Conservation (phyloP, 2,329 filamentous ascomycete species). For the Fusarium poae region DNA sequence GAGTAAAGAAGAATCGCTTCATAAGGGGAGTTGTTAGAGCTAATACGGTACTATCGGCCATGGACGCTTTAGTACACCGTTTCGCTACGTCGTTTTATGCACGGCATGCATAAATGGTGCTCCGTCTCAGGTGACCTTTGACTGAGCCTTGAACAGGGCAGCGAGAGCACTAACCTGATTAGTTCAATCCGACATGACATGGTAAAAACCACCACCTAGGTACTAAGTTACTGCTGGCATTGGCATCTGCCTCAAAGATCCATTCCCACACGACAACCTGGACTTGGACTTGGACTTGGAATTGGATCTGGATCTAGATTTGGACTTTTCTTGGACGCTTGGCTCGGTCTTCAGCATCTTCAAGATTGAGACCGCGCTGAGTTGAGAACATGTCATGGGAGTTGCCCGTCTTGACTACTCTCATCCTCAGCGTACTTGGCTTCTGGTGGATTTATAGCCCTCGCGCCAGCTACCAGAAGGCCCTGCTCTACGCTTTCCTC, state of each 20-base stretch:
- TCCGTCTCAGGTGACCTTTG: not conserved
- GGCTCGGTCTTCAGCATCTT: constrained; percentile 43
- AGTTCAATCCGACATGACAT: not conserved
- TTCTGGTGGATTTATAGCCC: constrained; percentile 56
- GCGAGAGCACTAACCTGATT: not conserved
- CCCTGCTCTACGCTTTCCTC: constrained; percentile 51
- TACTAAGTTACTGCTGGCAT: constrained; percentile 48
- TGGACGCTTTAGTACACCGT: not conserved
- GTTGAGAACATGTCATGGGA: constrained; percentile 62
- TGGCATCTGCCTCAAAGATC: constrained; percentile 44
- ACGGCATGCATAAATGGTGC: not conserved
- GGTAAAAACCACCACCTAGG: constrained; percentile 24
- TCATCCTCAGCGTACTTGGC: constrained; percentile 56
- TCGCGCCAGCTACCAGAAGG: constrained; percentile 51
- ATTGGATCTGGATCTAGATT: constrained; percentile 19
- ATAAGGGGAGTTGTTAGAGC: too few species aligned
- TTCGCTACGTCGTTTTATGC: not conserved
- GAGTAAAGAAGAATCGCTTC: too few species aligned
- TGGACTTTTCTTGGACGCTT: constrained; percentile 35
- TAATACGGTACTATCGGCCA: not conserved
- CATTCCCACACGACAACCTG: constrained; percentile 43
- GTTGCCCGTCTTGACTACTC: constrained; percentile 57
- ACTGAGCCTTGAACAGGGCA: not conserved
- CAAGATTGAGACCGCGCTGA: constrained; percentile 51
- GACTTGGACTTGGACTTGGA: constrained; percentile 13